phyloP scores from a whole-genome alignment of 768 basidiomycete species.

The Wakefieldia striispora region DNA sequence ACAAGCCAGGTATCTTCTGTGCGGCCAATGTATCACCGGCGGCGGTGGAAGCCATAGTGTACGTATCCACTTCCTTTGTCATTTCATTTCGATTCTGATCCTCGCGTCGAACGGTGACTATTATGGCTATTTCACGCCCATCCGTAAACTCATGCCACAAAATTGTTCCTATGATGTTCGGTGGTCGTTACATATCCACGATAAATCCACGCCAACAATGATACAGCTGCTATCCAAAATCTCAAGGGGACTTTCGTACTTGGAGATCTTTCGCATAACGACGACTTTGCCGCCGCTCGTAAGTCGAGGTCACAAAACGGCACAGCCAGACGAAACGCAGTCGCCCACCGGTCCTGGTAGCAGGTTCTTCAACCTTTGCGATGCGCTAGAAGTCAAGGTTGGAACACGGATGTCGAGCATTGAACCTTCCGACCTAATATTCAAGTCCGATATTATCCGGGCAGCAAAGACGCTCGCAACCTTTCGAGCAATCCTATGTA shows the following conservation, averaged over 20 bases:
- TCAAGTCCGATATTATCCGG: too few species aligned
- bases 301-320: too few species aligned
- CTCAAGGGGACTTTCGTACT: slow-evolving; percentile 63
- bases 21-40: slow-evolving; percentile 46
- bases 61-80: slow-evolving; percentile 11
- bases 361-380: slow-evolving; percentile 48
- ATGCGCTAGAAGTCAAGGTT: too few species aligned
- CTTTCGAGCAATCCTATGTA: too few species aligned
- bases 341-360: slow-evolving; percentile 40
- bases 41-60: slow-evolving; percentile 45
- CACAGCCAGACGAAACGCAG: slow-evolving; percentile 50
- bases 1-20: slow-evolving; percentile 39
- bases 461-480: too few species aligned
- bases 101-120: slow-evolving; percentile 15
- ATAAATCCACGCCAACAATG: slow-evolving; percentile 45
- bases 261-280: slow-evolving; percentile 52
- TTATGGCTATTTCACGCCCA: slow-evolving; percentile 64
- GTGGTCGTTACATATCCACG: slow-evolving; percentile 63
- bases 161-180: slow-evolving; percentile 74
- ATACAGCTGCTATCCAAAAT: slow-evolving; percentile 45
- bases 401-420: too few species aligned
- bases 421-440: too few species aligned
- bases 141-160: slow-evolving; percentile 60
- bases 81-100: neutral
- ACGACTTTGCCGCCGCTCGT: slow-evolving; percentile 65